Evolutionary conservation across 106 monocot genomes (phyloP), one percentile per base, ranked within the genome.

Genomic region (Narthecium ossifragum): DNA sequence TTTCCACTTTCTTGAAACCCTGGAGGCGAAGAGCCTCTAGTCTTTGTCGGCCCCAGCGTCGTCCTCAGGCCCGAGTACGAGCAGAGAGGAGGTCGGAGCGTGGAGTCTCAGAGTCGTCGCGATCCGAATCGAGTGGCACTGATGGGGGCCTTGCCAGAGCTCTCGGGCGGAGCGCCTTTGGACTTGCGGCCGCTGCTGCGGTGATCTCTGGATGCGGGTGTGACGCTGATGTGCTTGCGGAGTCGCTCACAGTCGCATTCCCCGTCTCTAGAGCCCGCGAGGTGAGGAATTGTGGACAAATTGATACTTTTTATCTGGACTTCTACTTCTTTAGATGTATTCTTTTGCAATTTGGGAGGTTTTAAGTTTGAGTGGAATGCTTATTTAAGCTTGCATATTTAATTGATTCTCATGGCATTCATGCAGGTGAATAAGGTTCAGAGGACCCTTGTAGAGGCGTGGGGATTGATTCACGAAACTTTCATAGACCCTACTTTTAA

Each of bases 401-500:
- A n/a, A n/a, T n/a, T n/a, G n/a, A n/a, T n/a, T n/a, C n/a, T n/a
- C n/a, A n/a, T 58, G 57, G 7, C 32, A 0, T 18, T 56, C 8
- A 13, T 47, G 18, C 60, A 94, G 93, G 93, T 94, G 57, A 94
- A 90, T 48, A 75, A 49, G 5, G 94, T 94, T 5, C 94, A 94
- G 78, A 80, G 80, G 62, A 94, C 94, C 7, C 75, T 94, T 37
- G 83, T 94, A 37, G 94, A 94, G 78, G 62, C 83, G 8, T 94
- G 94, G 94, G 94, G 94, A 1, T 73, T 94, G 73, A 90, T 94
- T 46, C 85, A 86, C n/a, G 94, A 94, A 48, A 83, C 78, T 22
- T 94, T 94, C 47, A 49, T 94, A n/a, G 94, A 94, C 71, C 94
- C 94, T 8, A 90, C 94, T 34, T 94, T 94, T 61, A 94, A 94